Evolutionary conservation across 495 filamentous ascomycete species (phyloP), one percentile per base, ranked within the genome.

Genomic region (Saxophila tyrrhenica): DNA sequence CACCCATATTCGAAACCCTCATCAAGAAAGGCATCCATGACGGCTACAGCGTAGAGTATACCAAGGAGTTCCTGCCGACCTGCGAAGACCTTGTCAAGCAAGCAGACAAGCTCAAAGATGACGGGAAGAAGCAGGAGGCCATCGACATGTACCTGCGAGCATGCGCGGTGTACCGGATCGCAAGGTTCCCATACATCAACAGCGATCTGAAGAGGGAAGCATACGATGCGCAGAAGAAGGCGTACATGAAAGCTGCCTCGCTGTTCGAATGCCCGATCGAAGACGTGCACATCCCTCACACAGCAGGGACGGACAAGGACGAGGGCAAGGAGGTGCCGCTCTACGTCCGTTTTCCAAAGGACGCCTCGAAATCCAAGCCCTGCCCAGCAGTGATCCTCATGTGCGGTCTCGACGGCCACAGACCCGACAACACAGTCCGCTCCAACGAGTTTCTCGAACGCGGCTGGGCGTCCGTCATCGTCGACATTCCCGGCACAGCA

Each of bases 401-500:
- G 67, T 87, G 83, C 0, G 85, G 85, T 0, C 70, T 89, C 16
- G 86, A 90, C 58, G 85, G 85, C 3, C 86, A 89, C 60, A 64
- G 85, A 11, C 81, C 84, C 0, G 86, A 90, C 63, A 86, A 87
- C 70, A 84, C 80, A 21, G 48, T 73, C 54, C 77, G 84, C 1
- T 79, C 73, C 41, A 72, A 83, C 20, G 82, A 85, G 67, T 83
- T 64, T 42, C 58, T 68, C 23, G 63, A 69, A n/a, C 78, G 82
- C 47, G 83, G 83, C 3, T 87, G 82, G 83, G 85, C 72, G 1
- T 66, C 68, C 2, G 74, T 90, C 8, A 73, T 85, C 51, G 74
- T 75, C 25, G 86, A 89, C 64, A 86, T 89, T 52, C 86, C 85
- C 0, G 86, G 86, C 0, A 88, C 84, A 0, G 84, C 81, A 1